Conservation (phyloP, 495 filamentous ascomycete genomes). For the Aspergillus saccharolyticus region DNA sequence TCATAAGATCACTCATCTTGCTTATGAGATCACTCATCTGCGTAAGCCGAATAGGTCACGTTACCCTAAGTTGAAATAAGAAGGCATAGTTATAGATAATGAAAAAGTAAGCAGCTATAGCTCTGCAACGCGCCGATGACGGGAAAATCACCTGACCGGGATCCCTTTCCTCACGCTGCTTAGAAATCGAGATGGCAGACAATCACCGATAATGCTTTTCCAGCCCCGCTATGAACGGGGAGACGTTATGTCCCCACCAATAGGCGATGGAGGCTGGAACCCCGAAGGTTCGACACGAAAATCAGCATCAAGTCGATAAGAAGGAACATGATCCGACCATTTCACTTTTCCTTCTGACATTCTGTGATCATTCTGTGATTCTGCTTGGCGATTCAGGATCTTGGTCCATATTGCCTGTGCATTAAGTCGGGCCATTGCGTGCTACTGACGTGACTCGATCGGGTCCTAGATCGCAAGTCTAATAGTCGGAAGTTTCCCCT, state of each 20-base stretch:
- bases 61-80: neutral
- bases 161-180: constrained; percentile 10
- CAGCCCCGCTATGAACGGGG: constrained; percentile 28
- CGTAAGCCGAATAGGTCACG: neutral
- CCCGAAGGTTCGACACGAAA: constrained; percentile 18
- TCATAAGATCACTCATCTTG: too few relatives aligned
- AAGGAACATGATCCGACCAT: constrained; percentile 10
- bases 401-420: neutral
- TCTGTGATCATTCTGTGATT: neutral
- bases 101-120: neutral
- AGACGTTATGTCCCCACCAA: constrained; percentile 14
- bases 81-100: neutral
- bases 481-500: constrained; percentile 10
- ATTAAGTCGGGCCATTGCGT: neutral
- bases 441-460: neutral
- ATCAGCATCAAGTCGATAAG: constrained; percentile 18
- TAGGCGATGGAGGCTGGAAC: constrained; percentile 12
- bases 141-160: constrained; percentile 23
- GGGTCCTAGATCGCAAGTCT: neutral
- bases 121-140: neutral
- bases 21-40: too few relatives aligned
- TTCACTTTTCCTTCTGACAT: constrained; percentile 4
- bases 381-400: neutral
- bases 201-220: constrained; percentile 18
- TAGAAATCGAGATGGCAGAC: constrained; percentile 13